A percentile compares a stretch with the other conserved stretches of the same genome.
These are phyloP conservation scores for Kwoniella mangroviensis DNA, from an alignment of 768 basidiomycete genomes.

Conservation along the genomic window DNA sequence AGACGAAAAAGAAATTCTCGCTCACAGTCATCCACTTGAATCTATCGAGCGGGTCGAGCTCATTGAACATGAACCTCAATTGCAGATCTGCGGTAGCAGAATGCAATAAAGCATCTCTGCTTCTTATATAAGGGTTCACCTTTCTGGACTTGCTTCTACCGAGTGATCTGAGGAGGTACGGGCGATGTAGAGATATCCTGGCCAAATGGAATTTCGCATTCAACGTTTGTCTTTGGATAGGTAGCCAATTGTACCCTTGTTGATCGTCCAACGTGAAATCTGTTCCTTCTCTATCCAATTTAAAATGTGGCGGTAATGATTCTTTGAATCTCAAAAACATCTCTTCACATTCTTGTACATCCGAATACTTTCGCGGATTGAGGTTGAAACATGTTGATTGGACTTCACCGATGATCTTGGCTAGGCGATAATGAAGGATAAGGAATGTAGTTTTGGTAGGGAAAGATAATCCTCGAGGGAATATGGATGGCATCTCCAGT, in stretches of 20 bases:
- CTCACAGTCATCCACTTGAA: constrained; percentile 42
- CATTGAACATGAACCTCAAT: constrained; percentile 28
- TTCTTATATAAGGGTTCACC: constrained; percentile 11
- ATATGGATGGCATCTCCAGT: constrained; percentile 10
- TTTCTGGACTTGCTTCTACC: not conserved
- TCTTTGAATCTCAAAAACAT: constrained; percentile 26
- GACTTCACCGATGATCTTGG: constrained; percentile 33
- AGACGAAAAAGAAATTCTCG: not conserved
- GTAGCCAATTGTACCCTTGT: constrained; percentile 22
- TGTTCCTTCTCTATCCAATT: constrained; percentile 23
- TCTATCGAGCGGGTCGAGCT: constrained; percentile 28
- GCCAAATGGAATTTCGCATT: constrained; percentile 41
- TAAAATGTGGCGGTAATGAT: constrained; percentile 39
- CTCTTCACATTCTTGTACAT: constrained; percentile 33
- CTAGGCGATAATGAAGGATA: constrained; percentile 33
- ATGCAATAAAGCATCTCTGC: constrained; percentile 29
- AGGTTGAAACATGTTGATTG: constrained; percentile 35
- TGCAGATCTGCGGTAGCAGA: constrained; percentile 36
- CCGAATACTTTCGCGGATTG: constrained; percentile 19
- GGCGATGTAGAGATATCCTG: constrained; percentile 39
- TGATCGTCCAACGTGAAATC: constrained; percentile 26
- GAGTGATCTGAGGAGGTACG: constrained; percentile 36
- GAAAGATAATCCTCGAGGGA: constrained; percentile 18
- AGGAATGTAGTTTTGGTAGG: constrained; percentile 37
- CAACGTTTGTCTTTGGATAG: constrained; percentile 33